Evolutionary conservation across 371 early-diverging fungal species (phyloP), one percentile per base, ranked within the genome.

Genomic region (Mucor mucedo): DNA sequence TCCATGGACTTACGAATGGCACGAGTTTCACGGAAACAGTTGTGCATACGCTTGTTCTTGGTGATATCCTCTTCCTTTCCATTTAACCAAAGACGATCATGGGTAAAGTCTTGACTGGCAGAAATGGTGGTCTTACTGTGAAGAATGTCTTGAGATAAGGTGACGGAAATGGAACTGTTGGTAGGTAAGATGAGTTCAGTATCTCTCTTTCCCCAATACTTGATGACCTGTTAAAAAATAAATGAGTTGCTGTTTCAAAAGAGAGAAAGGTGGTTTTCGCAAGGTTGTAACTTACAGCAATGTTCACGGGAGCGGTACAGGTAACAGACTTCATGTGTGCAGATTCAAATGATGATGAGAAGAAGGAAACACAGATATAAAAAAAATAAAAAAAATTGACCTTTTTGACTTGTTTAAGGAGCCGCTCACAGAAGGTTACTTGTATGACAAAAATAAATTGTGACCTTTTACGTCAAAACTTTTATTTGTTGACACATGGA

Each of bases 171-270:
- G 16, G 99, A 98, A 49, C 92, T 90, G 86, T 98, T 99, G 59
- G 96, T 97, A 40, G 99, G 98, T 52, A 98, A 88, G 71, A 95
- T 92, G 63, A 97, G 87, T 53, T 87, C 76, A 33, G 89, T 87
- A 75, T 95, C 91, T 65, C 97, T 88, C 84, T 98, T 98, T 62
- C 98, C 99, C 99, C 99, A 99, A 84, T 99, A 99, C 84, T 99
- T 99, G 82, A 99, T 89, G 56, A 81, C 79, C 77, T 80, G 50
- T 28, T 33, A 21, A 8, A 47, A 47, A 47, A 21, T 6, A n/a
- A 44, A 44, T 2, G 44, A 3, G 44, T 44, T 44, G 45, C 11
- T 2, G 6, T 8, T 8, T 39, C 40, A 39, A 39, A 39, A 39
- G 0, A 62, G 29, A 2, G 21, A 21, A 21, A 21, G 21, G 21